These are phyloP conservation scores for Hypoxylon sp. DNA, from an alignment of 2,329 filamentous ascomycete genomes.

Conservation along the genomic window DNA sequence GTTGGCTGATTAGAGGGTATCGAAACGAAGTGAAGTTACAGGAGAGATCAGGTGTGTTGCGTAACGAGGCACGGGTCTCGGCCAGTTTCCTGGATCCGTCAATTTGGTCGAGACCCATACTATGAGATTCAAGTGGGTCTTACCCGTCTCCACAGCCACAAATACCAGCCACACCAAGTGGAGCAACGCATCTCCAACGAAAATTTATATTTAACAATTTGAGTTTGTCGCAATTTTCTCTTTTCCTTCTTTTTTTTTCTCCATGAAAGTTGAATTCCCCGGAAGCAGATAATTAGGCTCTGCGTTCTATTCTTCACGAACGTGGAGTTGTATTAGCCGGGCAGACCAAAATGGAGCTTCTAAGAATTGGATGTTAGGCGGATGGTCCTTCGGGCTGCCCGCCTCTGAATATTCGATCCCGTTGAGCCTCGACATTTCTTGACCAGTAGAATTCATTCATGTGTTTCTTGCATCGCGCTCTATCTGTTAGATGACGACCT, in stretches of 20 bases:
- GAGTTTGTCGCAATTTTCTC: conserved; percentile 17
- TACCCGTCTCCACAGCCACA: conserved; percentile 22
- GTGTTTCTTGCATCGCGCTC: neutral
- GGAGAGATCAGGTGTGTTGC: conserved; percentile 34
- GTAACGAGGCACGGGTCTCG: conserved; percentile 34
- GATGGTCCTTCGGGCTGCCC: conserved; percentile 41
- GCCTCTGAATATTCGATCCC: conserved; percentile 68
- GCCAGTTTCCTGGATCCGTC: conserved; percentile 28
- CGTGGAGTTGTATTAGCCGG: conserved; percentile 70
- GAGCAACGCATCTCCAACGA: conserved; percentile 5
- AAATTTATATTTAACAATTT: conserved; percentile 24
- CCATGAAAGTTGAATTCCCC: conserved; percentile 69
- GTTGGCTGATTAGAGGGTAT: conserved; percentile 32
- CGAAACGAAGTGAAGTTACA: conserved; percentile 23
- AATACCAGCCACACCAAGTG: conserved; percentile 22
- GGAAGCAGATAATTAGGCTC: conserved; percentile 68
- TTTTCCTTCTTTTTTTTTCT: conserved; percentile 55
- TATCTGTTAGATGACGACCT: neutral
- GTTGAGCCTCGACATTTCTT: conserved; percentile 71
- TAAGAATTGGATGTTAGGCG: conserved; percentile 73
- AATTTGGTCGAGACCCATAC: conserved; percentile 30
- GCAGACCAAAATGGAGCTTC: conserved; percentile 70
- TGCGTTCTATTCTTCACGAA: conserved; percentile 58
- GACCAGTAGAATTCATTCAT: neutral
- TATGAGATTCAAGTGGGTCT: conserved; percentile 16